These are phyloP conservation scores for Saccharomyces paradoxus DNA, from an alignment of 805 yeast species.

Conservation along the genomic window DNA sequence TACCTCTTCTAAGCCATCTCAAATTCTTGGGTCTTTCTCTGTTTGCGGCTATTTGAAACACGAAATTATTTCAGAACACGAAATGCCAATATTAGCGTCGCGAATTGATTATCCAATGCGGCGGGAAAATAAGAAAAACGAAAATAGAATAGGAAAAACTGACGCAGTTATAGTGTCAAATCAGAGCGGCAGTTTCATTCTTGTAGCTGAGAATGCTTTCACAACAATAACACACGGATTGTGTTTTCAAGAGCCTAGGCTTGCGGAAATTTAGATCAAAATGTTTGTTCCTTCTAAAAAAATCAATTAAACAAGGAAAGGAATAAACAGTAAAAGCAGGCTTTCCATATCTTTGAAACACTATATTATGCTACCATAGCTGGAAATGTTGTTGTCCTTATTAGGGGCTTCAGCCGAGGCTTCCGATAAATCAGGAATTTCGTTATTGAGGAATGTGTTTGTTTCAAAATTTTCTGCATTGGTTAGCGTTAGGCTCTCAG, in stretches of 20 bases:
- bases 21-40: background rate
- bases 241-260: background rate
- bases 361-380: background rate
- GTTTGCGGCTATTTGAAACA: background rate
- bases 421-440: background rate
- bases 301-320: background rate
- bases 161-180: background rate
- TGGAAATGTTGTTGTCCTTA: background rate
- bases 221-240: background rate
- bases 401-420: background rate
- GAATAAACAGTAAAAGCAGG: background rate
- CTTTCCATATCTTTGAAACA: background rate
- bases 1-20: background rate
- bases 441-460: conserved; percentile 8
- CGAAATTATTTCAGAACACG: background rate
- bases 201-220: background rate
- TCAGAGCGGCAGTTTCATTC: background rate
- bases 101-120: background rate
- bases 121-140: background rate
- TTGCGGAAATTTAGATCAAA: background rate
- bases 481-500: conserved; percentile 13
- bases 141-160: background rate
- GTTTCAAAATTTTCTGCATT: conserved; percentile 27
- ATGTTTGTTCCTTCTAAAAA: background rate
- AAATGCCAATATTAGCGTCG: background rate